Conservation (phyloP, 345 rosid species). For the Gossypium australe region DNA sequence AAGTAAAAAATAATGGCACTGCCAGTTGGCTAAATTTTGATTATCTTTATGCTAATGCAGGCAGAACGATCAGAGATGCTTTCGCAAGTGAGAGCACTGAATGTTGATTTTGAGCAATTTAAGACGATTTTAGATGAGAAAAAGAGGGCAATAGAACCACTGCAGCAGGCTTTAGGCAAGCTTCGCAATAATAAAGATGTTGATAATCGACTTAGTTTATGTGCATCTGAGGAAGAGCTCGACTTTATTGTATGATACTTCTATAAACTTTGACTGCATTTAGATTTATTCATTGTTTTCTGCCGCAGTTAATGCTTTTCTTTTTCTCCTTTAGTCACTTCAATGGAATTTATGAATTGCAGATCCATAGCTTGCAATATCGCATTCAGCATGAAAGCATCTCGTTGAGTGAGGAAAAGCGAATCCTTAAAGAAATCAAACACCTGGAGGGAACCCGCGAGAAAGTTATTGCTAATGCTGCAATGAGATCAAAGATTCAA, state of each 20-base stretch:
- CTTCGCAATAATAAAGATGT: constrained; percentile 42
- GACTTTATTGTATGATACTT: constrained; percentile 51
- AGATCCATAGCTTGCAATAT: constrained; percentile 78
- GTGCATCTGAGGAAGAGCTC: constrained; percentile 89
- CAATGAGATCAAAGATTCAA: constrained; percentile 75
- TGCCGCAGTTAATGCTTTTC: constrained; percentile 12
- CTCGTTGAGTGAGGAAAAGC: constrained; percentile 84
- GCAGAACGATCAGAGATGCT: constrained; percentile 43
- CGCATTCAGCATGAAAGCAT: constrained; percentile 94
- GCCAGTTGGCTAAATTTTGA: neutral
- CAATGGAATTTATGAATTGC: constrained; percentile 26
- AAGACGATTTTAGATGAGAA: constrained; percentile 52
- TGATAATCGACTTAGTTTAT: constrained; percentile 46
- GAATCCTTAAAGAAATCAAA: constrained; percentile 78
- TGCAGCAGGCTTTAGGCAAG: constrained; percentile 85
- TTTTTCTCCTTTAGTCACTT: constrained; percentile 9
- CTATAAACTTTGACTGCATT: constrained; percentile 12
- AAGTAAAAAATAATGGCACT: neutral
- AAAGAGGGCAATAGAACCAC: constrained; percentile 72
- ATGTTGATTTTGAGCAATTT: constrained; percentile 35
- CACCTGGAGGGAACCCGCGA: constrained; percentile 92
- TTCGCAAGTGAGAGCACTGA: constrained; percentile 28
- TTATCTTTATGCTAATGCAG: constrained; percentile 20
- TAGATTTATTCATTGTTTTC: neutral
- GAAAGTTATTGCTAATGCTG: constrained; percentile 81